These are phyloP conservation scores for Candida endomychidarum DNA, from an alignment of 805 yeast species.

Conservation along the genomic window DNA sequence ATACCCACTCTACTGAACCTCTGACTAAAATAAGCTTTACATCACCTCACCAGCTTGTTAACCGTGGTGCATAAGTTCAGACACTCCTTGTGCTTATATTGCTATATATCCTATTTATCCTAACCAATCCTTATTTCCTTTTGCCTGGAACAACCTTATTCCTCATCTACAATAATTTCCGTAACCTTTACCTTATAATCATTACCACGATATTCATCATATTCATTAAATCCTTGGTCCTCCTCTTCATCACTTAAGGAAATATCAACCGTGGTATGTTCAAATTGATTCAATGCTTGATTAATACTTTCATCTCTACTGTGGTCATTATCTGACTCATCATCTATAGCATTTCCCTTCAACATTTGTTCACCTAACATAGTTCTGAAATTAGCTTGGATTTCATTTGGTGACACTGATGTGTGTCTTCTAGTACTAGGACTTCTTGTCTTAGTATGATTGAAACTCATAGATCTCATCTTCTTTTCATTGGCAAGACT, in stretches of 20 bases:
- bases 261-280: slow-evolving; percentile 14
- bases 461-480: slow-evolving; percentile 24
- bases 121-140: background rate
- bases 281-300: slow-evolving; percentile 12
- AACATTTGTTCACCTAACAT: slow-evolving; percentile 6
- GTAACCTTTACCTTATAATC: slow-evolving; percentile 40
- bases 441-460: slow-evolving; percentile 14
- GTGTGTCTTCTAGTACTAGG: slow-evolving; percentile 13
- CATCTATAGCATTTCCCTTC: slow-evolving; percentile 20
- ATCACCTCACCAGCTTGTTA: too few relatives aligned
- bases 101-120: background rate
- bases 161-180: slow-evolving; percentile 38
- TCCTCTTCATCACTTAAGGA: slow-evolving; percentile 16
- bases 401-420: slow-evolving; percentile 8
- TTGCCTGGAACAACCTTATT: slow-evolving; percentile 6
- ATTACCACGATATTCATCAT: slow-evolving; percentile 16
- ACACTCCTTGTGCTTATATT: slow-evolving; percentile 1
- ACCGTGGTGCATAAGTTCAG: background rate
- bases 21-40: background rate
- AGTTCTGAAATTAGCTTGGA: slow-evolving; percentile 7
- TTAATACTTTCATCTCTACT: slow-evolving; percentile 7
- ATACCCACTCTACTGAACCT: slow-evolving; percentile 3
- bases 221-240: slow-evolving; percentile 9
- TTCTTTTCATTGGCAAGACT: slow-evolving; percentile 35
- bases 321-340: slow-evolving; percentile 13